Percentiles rank a stretch among this genome's conserved stretches.
Conservation (phyloP, 139 green algal species). For the Picochlorum sp. region DNA sequence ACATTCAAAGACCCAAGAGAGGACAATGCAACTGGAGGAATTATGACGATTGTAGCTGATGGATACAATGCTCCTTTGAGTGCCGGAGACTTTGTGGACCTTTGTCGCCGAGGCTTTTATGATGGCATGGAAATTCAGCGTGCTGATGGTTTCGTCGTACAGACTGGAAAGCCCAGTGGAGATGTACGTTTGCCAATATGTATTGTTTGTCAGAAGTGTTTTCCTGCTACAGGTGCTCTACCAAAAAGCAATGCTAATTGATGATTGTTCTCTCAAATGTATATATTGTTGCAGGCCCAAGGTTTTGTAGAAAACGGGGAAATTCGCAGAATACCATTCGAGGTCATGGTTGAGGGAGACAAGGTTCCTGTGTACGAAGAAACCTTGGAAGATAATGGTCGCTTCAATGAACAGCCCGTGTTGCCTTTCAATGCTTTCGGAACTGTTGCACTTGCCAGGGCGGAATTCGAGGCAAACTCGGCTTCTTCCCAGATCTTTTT, state of each 20-base stretch:
- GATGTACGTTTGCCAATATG: too few species aligned
- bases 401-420: slow-evolving; percentile 73
- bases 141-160: slow-evolving; percentile 96
- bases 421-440: slow-evolving; percentile 99
- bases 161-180: slow-evolving; percentile 95
- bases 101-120: slow-evolving; percentile 85
- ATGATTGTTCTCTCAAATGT: too few species aligned
- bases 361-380: slow-evolving; percentile 91
- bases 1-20: slow-evolving; percentile 50
- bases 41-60: slow-evolving; percentile 76
- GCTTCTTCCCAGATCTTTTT: slow-evolving; percentile 88
- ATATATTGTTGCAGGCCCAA: too few species aligned
- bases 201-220: not conserved
- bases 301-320: slow-evolving; percentile 47
- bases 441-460: slow-evolving; percentile 85
- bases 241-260: too few species aligned
- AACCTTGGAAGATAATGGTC: slow-evolving; percentile 86
- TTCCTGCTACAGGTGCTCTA: not conserved
- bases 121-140: slow-evolving; percentile 92
- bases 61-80: slow-evolving; percentile 94
- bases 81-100: slow-evolving; percentile 88
- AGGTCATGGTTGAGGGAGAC: slow-evolving; percentile 78
- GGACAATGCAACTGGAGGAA: slow-evolving; percentile 30
- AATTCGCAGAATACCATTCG: slow-evolving; percentile 77
- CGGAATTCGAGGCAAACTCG: slow-evolving; percentile 94